Evolutionary conservation across 2,329 filamentous ascomycete genomes (phyloP), one percentile per base, ranked within the genome.

Genomic region (Fusarium pilosicola): DNA sequence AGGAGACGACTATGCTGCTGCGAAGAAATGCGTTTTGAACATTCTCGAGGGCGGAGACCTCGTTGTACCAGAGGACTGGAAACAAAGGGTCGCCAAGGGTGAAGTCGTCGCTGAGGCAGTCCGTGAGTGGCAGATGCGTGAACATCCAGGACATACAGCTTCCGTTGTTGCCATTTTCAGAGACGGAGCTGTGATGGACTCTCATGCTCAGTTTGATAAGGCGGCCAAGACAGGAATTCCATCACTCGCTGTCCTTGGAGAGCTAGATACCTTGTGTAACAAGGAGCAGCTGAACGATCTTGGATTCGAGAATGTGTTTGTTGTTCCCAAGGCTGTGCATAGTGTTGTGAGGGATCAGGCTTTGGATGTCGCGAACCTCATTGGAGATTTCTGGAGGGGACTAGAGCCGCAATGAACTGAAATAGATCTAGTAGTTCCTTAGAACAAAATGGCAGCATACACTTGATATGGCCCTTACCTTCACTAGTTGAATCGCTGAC

Each of bases 91-190:
- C 9, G 64, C 30, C 0, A 73, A 69, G 1, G 85, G 85, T 0
- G 83, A 87, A 45, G 76, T 88, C 0, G 86, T 88, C 2, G 83
- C 86, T 0, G 81, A 85, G 65, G 86, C 85, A 0, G 74, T 89
- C 4, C 77, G 81, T n/a, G 81, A 82, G 0, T 89, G 87, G 87
- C 80, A 88, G 74, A 80, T 84, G 75, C 76, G 71, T 15, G 74
- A 85, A 12, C 87, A 89, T 71, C 28, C 70, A 5, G 87, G 86
- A 0, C 86, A 88, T 68, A 26, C 70, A 7, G 83, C 83, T 1
- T 85, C 83, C 39, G 84, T 89, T 2, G 80, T 87, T 24, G 84
- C 79, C 0, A 81, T 87, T 0, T 80, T 87, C 11, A 80, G 86
- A 46, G 84, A 89, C 52, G 87, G 83, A 0, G 83, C 83, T 1